These are phyloP conservation scores for Abrus precatorius DNA, from an alignment of 306 rosid species.

Conservation along the genomic window DNA sequence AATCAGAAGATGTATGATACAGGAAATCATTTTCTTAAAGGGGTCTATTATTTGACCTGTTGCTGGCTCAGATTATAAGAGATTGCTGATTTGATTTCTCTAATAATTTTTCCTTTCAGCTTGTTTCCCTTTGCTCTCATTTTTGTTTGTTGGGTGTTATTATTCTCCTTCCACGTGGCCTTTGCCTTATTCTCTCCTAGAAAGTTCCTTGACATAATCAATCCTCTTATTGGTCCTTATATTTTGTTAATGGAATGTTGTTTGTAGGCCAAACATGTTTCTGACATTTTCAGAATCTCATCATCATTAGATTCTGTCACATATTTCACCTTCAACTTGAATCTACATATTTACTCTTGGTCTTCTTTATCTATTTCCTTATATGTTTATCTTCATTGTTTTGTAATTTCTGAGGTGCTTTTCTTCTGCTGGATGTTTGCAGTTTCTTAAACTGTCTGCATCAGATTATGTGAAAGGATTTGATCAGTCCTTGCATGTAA, in stretches of 20 bases:
- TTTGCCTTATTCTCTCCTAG: neutral
- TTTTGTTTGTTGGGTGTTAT: conserved; percentile 24
- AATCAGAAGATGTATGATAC: conserved; percentile 11
- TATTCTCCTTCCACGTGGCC: neutral
- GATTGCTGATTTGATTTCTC: neutral
- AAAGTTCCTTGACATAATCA: neutral
- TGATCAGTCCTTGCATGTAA: conserved; percentile 85
- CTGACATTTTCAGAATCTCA: neutral
- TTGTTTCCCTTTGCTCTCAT: conserved; percentile 12
- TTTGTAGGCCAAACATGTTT: conserved; percentile 5
- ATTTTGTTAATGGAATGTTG: conserved; percentile 11
- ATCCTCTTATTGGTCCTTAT: conserved; percentile 21
- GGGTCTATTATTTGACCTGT: conserved; percentile 18
- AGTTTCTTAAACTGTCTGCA: conserved; percentile 90
- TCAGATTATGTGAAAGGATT: conserved; percentile 74
- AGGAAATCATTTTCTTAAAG: conserved; percentile 12
- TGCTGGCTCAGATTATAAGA: conserved; percentile 14
- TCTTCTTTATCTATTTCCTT: conserved; percentile 35
- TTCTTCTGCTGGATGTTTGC: conserved; percentile 54
- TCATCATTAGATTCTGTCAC: neutral
- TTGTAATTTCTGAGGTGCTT: conserved; percentile 52
- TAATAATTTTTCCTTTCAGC: conserved; percentile 25
- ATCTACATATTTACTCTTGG: conserved; percentile 37
- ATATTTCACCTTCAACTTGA: conserved; percentile 39
- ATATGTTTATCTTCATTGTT: conserved; percentile 28